Evolutionary conservation across 2,329 filamentous ascomycete species (phyloP).

Genomic region (Colletotrichum gloeosporioides): DNA sequence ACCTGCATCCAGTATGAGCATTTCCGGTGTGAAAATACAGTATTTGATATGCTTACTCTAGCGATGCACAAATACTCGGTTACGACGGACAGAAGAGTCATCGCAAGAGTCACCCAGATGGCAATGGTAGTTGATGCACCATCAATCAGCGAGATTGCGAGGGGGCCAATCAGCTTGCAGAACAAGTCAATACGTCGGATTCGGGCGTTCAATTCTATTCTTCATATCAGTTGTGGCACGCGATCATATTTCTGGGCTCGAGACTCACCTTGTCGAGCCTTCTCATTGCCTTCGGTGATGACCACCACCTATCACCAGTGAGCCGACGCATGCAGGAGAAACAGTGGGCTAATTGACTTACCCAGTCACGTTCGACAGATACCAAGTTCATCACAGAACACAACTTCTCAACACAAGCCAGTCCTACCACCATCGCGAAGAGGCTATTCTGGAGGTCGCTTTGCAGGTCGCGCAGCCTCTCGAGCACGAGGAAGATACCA

Average conservation of each 20-base stretch:
- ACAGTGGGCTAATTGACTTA: not conserved
- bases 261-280: slow-evolving; percentile 24
- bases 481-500: slow-evolving; percentile 45
- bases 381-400: slow-evolving; percentile 1
- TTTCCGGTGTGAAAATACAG: not conserved
- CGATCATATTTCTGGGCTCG: not conserved
- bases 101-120: slow-evolving; percentile 49
- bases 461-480: not conserved
- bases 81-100: slow-evolving; percentile 51
- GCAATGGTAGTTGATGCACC: slow-evolving; percentile 49
- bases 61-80: slow-evolving; percentile 58
- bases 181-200: slow-evolving; percentile 65
- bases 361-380: not conserved
- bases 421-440: slow-evolving; percentile 44
- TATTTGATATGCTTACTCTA: slow-evolving; percentile 31
- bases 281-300: slow-evolving; percentile 46
- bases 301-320: slow-evolving; percentile 43
- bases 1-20: slow-evolving; percentile 19
- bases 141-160: slow-evolving; percentile 55
- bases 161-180: slow-evolving; percentile 61
- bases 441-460: slow-evolving; percentile 25
- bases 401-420: slow-evolving; percentile 45
- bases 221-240: not conserved
- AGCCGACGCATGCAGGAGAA: not conserved
- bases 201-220: slow-evolving; percentile 50